Percentiles rank a stretch among this genome's conserved stretches.
phyloP scores from a whole-genome alignment of 805 yeast genomes.

The Ogataea nakhonphanomensis region DNA sequence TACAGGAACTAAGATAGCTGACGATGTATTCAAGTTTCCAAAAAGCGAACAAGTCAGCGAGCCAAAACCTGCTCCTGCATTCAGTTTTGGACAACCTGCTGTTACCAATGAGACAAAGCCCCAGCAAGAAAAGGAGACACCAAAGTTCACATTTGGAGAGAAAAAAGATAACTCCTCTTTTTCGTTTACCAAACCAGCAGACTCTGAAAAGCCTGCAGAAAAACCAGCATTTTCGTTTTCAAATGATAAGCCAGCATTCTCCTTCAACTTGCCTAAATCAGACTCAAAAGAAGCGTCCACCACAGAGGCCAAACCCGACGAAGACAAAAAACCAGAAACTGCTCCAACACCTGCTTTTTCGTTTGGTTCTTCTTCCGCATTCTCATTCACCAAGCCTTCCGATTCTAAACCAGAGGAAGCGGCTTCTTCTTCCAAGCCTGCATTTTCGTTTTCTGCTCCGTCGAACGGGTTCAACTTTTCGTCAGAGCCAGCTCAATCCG shows the following conservation, averaged over 20 bases:
- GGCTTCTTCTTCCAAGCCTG: conserved; percentile 24
- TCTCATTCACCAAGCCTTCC: conserved; percentile 6
- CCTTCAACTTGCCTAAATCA: conserved; percentile 1
- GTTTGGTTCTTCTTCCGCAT: conserved; percentile 22
- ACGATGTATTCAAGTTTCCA: conserved; percentile 31
- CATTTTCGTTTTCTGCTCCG: conserved; percentile 23
- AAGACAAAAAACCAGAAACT: background rate
- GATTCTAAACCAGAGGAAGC: conserved; percentile 3
- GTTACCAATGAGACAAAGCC: conserved; percentile 1
- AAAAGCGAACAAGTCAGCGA: conserved; percentile 1
- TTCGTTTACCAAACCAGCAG: conserved; percentile 2
- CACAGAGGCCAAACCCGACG: background rate
- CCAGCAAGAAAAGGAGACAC: conserved; percentile 9
- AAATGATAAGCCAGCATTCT: conserved; percentile 9
- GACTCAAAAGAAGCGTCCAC: conserved; percentile 20
- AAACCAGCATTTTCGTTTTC: conserved; percentile 8
- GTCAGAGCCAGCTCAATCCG: conserved; percentile 1
- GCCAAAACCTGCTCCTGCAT: background rate
- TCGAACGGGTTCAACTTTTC: conserved; percentile 15
- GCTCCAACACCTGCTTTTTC: conserved; percentile 25
- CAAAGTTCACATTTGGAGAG: conserved; percentile 20
- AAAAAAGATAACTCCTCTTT: background rate
- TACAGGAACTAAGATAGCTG: conserved; percentile 35
- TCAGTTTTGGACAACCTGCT: conserved; percentile 2
- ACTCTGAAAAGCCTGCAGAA: background rate